Evolutionary conservation across 2,329 filamentous ascomycete species (phyloP).

Genomic region (Nothopassalora personata): DNA sequence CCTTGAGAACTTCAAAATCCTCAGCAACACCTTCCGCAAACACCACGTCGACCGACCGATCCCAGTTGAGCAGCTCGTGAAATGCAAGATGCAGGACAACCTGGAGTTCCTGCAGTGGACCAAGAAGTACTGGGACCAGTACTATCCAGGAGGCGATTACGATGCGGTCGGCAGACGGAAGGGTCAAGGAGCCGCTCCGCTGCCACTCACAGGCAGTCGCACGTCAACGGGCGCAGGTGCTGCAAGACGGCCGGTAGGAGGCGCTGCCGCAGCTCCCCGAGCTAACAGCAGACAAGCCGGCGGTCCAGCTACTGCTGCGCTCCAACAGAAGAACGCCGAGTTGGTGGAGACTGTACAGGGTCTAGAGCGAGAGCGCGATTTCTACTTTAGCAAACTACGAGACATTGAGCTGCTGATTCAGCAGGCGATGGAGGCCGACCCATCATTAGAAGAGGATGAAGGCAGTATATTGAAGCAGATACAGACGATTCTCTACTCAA

Average conservation of each 20-base stretch:
- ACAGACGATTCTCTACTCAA: constrained; percentile 94
- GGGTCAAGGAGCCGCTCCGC: constrained; percentile 51
- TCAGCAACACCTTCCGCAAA: constrained; percentile 82
- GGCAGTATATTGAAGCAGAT: constrained; percentile 90
- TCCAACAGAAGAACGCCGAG: constrained; percentile 79
- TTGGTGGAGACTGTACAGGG: constrained; percentile 94
- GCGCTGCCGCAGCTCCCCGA: constrained; percentile 45
- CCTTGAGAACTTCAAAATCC: constrained; percentile 95
- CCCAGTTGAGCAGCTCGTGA: constrained; percentile 80
- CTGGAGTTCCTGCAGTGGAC: constrained; percentile 97
- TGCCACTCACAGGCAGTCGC: constrained; percentile 14
- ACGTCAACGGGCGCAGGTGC: constrained; percentile 49
- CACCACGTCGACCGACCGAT: constrained; percentile 86
- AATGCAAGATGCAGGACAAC: constrained; percentile 99
- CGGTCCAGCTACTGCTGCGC: constrained; percentile 58
- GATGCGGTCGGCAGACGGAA: constrained; percentile 83
- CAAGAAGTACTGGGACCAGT: constrained; percentile 96
- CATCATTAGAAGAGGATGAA: constrained; percentile 89
- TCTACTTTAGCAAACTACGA: constrained; percentile 97
- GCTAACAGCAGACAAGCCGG: constrained; percentile 42
- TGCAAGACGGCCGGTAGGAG: constrained; percentile 42
- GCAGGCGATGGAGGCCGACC: constrained; percentile 85
- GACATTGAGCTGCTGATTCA: constrained; percentile 96
- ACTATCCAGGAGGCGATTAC: constrained; percentile 96
- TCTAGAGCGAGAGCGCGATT: constrained; percentile 92